These are phyloP conservation scores for Mucor indicus DNA, from an alignment of 371 early-diverging fungal species.

Conservation along the genomic window DNA sequence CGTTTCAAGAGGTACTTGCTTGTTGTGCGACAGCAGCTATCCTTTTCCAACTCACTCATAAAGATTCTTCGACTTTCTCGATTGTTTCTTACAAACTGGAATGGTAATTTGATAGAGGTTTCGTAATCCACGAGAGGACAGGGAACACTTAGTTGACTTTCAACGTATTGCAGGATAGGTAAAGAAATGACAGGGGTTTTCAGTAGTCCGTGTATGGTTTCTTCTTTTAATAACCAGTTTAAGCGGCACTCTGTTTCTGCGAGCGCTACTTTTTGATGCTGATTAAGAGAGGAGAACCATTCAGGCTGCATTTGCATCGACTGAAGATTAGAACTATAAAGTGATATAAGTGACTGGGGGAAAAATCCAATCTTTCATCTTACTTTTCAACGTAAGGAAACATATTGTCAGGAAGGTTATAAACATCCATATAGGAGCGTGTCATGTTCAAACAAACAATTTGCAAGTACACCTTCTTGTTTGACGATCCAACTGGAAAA, in stretches of 20 bases:
- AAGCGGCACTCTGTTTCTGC: slow-evolving; percentile 57
- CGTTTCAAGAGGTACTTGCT: slow-evolving; percentile 37
- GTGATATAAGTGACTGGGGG: slow-evolving; percentile 15
- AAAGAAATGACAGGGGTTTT: slow-evolving; percentile 44
- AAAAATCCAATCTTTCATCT: neutral
- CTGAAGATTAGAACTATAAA: too few relatives aligned
- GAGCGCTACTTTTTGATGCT: slow-evolving; percentile 61
- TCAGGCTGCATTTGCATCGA: slow-evolving; percentile 39
- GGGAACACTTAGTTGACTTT: slow-evolving; percentile 44
- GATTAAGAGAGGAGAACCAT: slow-evolving; percentile 42
- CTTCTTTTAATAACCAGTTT: slow-evolving; percentile 66
- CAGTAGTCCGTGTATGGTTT: slow-evolving; percentile 69
- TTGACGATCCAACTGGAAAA: slow-evolving; percentile 55
- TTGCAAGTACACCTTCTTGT: slow-evolving; percentile 58
- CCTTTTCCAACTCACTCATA: slow-evolving; percentile 55
- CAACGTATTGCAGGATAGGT: slow-evolving; percentile 55
- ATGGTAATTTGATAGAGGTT: slow-evolving; percentile 50
- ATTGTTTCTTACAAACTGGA: slow-evolving; percentile 54
- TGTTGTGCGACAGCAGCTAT: slow-evolving; percentile 11
- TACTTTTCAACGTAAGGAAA: neutral
- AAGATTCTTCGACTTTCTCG: slow-evolving; percentile 45
- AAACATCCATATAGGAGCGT: slow-evolving; percentile 10
- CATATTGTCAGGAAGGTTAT: slow-evolving; percentile 5
- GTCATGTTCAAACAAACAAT: slow-evolving; percentile 63
- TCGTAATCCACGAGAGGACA: slow-evolving; percentile 52